Conservation (phyloP, 164 flowering plant genomes). For the Euptelea pleiosperma region DNA sequence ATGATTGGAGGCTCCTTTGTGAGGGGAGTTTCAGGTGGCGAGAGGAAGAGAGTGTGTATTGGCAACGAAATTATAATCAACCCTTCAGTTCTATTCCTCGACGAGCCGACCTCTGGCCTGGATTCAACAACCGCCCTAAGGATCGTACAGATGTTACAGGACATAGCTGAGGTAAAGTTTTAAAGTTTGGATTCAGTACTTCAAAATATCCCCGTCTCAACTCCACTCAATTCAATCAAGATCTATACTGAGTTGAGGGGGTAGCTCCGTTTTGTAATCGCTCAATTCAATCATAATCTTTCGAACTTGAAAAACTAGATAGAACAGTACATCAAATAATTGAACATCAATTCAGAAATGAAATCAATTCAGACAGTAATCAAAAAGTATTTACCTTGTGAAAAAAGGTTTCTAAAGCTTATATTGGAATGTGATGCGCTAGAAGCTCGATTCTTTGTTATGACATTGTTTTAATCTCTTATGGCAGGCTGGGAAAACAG, state of each 20-base stretch:
- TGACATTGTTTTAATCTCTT: background rate
- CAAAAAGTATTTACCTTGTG: too few relatives aligned
- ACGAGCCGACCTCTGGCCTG: conserved; percentile 97
- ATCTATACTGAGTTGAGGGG: too few relatives aligned
- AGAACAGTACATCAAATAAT: background rate
- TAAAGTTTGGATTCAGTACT: background rate
- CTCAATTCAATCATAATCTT: background rate
- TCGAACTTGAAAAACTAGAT: background rate
- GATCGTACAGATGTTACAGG: conserved; percentile 71
- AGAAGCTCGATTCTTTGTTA: too few relatives aligned
- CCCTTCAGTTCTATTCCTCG: conserved; percentile 88
- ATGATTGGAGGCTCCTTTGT: conserved; percentile 95
- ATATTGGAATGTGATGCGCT: too few relatives aligned
- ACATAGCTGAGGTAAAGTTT: conserved; percentile 74
- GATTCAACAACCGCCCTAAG: conserved; percentile 96
- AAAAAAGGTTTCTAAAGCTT: too few relatives aligned
- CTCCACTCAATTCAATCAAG: too few relatives aligned
- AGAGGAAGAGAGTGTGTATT: conserved; percentile 88
- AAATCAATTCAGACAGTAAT: too few relatives aligned
- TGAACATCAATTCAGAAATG: too few relatives aligned
- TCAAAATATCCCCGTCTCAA: too few relatives aligned
- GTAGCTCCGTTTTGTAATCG: too few relatives aligned
- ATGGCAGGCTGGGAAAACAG: conserved; percentile 87
- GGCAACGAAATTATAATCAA: conserved; percentile 91
- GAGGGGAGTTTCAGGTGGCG: conserved; percentile 98